Evolutionary conservation across 768 basidiomycete genomes (phyloP).

Genomic region (Mycena amicta): DNA sequence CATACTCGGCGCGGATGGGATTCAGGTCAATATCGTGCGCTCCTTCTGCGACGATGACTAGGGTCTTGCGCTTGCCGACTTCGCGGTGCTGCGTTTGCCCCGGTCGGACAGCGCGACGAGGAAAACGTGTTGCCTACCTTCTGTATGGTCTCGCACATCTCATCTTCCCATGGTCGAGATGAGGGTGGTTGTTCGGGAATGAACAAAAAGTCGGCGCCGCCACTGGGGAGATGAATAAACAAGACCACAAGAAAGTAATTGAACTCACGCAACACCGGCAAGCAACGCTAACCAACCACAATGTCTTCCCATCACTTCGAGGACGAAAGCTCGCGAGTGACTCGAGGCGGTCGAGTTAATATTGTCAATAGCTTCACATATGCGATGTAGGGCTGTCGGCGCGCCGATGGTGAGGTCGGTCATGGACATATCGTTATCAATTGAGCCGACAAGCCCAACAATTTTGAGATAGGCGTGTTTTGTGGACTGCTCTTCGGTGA

Average conservation of each 20-base stretch:
- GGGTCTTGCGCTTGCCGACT: conserved; percentile 95
- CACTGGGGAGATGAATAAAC: conserved; percentile 40
- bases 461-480: conserved; percentile 86
- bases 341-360: conserved; percentile 96
- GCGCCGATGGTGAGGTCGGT: conserved; percentile 98
- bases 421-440: conserved; percentile 99
- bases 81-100: conserved; percentile 69
- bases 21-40: conserved; percentile 86
- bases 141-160: conserved; percentile 85
- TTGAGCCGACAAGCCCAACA: conserved; percentile 97
- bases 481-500: conserved; percentile 72
- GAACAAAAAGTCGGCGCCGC: conserved; percentile 96
- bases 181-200: conserved; percentile 92
- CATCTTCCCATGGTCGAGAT: conserved; percentile 81
- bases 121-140: conserved; percentile 50
- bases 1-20: conserved; percentile 88
- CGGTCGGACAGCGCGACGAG: neutral
- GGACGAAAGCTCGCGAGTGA: conserved; percentile 95
- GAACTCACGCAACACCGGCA: conserved; percentile 81
- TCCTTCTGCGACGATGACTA: conserved; percentile 97
- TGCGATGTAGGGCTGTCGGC: conserved; percentile 91
- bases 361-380: conserved; percentile 97
- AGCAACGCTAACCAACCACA: conserved; percentile 98
- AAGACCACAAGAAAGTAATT: neutral
- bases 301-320: conserved; percentile 99